phyloP scores from a whole-genome alignment of 2,329 filamentous ascomycete genomes.

The Aureobasidium leucospermi region DNA sequence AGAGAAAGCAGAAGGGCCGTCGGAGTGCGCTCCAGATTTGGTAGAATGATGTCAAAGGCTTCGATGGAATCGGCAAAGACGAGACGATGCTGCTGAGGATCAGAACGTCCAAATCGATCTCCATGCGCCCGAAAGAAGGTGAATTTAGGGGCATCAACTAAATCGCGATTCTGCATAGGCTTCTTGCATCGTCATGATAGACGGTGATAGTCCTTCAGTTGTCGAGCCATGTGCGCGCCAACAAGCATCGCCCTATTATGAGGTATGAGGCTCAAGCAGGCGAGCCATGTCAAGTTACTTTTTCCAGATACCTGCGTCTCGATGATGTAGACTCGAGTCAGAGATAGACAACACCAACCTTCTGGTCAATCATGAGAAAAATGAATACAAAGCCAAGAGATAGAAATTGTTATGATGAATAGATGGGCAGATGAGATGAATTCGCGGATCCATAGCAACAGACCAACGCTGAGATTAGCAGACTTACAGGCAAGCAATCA shows the following conservation, averaged over 20 bases:
- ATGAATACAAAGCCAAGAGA: neutral
- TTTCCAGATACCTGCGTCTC: neutral
- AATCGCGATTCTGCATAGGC: neutral
- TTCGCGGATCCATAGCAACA: neutral
- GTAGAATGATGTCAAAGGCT: conserved; percentile 8
- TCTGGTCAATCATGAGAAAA: neutral
- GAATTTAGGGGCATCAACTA: neutral
- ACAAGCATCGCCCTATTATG: neutral
- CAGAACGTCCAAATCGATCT: neutral
- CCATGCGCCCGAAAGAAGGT: neutral
- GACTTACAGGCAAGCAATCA: neutral
- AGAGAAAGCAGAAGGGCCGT: neutral
- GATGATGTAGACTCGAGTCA: conserved; percentile 1
- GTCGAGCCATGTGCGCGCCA: neutral
- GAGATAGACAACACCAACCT: neutral
- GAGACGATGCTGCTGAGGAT: neutral
- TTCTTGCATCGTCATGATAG: neutral
- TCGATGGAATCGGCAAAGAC: neutral
- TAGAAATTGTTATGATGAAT: neutral
- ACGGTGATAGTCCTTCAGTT: neutral
- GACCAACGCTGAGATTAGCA: neutral
- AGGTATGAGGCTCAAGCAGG: neutral
- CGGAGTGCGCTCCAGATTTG: neutral
- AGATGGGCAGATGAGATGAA: neutral
- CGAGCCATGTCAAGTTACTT: neutral